Evolutionary conservation across 176 grass and related monocot genomes (phyloP), one percentile per base, ranked within the genome.

Genomic region (Carex myosuroides): DNA sequence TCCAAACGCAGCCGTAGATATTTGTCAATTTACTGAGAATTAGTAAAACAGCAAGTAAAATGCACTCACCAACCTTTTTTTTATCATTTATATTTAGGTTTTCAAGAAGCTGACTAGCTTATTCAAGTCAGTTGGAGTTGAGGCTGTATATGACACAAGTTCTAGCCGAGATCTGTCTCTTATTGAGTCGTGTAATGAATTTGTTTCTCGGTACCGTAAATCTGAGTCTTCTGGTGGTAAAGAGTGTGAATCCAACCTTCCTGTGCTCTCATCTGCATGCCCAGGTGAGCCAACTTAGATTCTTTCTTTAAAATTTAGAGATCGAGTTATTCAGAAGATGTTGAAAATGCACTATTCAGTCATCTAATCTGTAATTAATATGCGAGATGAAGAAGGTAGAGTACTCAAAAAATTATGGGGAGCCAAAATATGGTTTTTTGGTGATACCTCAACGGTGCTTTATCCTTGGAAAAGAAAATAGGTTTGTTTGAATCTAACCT

Each of bases 181-280:
- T 61, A 81, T 93, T 85, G 96, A 98, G 87, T 88, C 83, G 56
- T 98, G 96, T 88, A 90, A 93, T 92, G 96, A 98, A 86, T 98
- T 98, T 88, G 60, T 98, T 88, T 88, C 91, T 46, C 88, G 96
- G 16, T 92, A 92, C 64, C 42, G 87, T 37, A 85, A 87, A 65
- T 86, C 77, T 56, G 84, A 91, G 33, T 88, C 70, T 5, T 88
- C 85, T 74, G 79, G 79, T 8, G 37, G 79, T 46, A 88, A 86
- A 79, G 90, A 98, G 76, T 44, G 18, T 85, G 91, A 86, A 87
- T 71, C 83, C n/a, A 88, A 41, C 75, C 83, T 95, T 67, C 95
- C 95, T 37, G 35, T 98, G 62, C 86, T 98, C 87, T 98, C 95
- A 87, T 98, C 95, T 76, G 89, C 92, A 64, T 98, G 95, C 63